Percentiles rank a stretch among this genome's conserved stretches.
These are phyloP conservation scores for Pichia sp. DNA, from an alignment of 1,139 yeast genomes.

Conservation along the genomic window DNA sequence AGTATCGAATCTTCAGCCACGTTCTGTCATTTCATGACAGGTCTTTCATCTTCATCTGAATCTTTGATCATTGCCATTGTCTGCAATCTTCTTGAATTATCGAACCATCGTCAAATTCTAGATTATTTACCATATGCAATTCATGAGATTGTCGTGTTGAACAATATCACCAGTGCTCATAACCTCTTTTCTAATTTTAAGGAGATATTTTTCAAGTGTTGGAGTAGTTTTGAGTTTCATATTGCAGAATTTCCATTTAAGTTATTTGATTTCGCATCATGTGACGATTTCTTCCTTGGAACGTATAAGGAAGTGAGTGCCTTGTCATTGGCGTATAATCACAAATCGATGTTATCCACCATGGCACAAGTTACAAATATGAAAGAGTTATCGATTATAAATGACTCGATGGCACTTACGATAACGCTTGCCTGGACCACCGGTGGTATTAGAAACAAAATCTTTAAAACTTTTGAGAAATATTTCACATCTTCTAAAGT, in stretches of 20 bases:
- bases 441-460: constrained; percentile 15
- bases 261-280: constrained; percentile 37
- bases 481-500: constrained; percentile 9
- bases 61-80: constrained; percentile 36
- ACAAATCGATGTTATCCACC: constrained; percentile 13
- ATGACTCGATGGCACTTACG: constrained; percentile 29
- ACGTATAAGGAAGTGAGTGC: constrained; percentile 40
- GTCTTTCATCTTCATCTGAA: constrained; percentile 34
- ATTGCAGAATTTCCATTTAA: constrained; percentile 40
- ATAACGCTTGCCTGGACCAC: constrained; percentile 26
- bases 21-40: constrained; percentile 38
- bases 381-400: constrained; percentile 17
- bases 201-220: constrained; percentile 34
- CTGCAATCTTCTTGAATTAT: constrained; percentile 43
- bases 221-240: constrained; percentile 39
- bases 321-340: constrained; percentile 34
- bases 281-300: constrained; percentile 32
- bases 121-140: constrained; percentile 36
- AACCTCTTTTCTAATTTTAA: constrained; percentile 34
- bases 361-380: constrained; percentile 16
- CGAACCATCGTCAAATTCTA: constrained; percentile 35
- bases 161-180: constrained; percentile 22
- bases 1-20: constrained; percentile 43
- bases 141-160: constrained; percentile 24
- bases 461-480: constrained; percentile 16